Evolutionary conservation across 2,329 filamentous ascomycete species (phyloP), one percentile per base, ranked within the genome.

Genomic region (Trichoderma gracile): DNA sequence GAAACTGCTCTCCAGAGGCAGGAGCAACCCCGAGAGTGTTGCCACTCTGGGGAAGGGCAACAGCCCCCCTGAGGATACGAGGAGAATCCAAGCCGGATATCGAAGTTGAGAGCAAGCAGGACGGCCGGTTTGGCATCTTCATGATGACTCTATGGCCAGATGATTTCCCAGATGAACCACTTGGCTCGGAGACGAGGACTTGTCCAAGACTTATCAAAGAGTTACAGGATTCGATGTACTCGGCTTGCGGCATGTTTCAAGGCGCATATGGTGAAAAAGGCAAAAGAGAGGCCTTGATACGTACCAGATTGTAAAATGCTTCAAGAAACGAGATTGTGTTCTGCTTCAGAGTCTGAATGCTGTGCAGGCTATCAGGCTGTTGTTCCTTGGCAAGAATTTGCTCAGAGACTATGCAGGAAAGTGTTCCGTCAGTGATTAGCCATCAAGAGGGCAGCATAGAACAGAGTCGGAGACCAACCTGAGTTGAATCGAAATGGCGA

Each of bases 401-500:
- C 49, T 65, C 30, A 55, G 43, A 43, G 56, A 60, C 63, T 65
- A 38, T 17, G 15, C 25, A n/a, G 9, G 9, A 15, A 4, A 43
- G 40, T 2, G 9, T 17, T 21, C 2, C 3, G 46, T 52, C 5
- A 60, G n/a, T 19, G 33, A n/a, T 21, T 4, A 10, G 4, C 17
- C 14, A 30, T 42, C 7, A 7, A 4, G 25, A 21, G 8, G n/a
- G 21, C 5, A 19, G 27, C 17, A 19, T 19, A 7, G 7, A 27
- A 3, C 30, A 4, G 23, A 8, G 5, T 3, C 21, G 9, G n/a
- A 25, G 7, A 52, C 46, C 17, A 14, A 64, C 54, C 54, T 52
- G 30, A 40, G 53, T 40, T 27, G 40, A 64, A 64, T 53, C n/a
- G 45, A 64, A 59, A 45, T 64, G 30, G 62, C 45, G 58, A 45